Percentiles rank a stretch among this genome's conserved stretches.
Conservation (phyloP, 495 filamentous ascomycete species). For the Podospora pseudoanserina region DNA sequence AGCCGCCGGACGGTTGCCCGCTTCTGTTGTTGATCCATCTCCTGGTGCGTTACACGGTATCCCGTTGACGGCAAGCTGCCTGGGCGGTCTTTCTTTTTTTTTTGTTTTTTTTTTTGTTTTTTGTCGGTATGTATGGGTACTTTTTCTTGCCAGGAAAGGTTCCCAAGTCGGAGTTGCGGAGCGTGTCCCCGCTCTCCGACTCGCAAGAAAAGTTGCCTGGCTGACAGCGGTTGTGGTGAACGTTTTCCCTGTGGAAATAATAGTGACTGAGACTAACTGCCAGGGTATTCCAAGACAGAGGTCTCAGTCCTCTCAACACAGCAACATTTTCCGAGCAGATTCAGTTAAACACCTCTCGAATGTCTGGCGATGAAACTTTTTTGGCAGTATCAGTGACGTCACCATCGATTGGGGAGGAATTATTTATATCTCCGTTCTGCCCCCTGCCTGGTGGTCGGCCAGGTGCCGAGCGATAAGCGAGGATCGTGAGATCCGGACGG, state of each 20-base stretch:
- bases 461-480: background rate
- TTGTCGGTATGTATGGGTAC: background rate
- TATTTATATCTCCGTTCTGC: background rate
- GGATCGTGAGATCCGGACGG: background rate
- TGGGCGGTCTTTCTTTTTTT: background rate
- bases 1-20: background rate
- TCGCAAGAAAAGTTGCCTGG: background rate
- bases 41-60: background rate
- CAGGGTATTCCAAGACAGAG: background rate
- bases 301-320: background rate
- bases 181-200: background rate
- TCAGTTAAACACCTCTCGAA: background rate
- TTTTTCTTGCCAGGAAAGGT: background rate
- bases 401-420: background rate
- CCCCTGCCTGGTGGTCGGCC: background rate
- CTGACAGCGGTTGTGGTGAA: background rate
- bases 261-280: background rate
- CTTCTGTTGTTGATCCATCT: background rate
- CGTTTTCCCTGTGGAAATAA: background rate
- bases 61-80: background rate
- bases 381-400: background rate
- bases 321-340: background rate
- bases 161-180: background rate
- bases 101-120: too few species aligned
- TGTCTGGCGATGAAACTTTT: background rate